A percentile compares a stretch with the other conserved stretches of the same genome.
Evolutionary conservation across 108 stramenopile species (phyloP).

Genomic region (Cyclotella cryptica): DNA sequence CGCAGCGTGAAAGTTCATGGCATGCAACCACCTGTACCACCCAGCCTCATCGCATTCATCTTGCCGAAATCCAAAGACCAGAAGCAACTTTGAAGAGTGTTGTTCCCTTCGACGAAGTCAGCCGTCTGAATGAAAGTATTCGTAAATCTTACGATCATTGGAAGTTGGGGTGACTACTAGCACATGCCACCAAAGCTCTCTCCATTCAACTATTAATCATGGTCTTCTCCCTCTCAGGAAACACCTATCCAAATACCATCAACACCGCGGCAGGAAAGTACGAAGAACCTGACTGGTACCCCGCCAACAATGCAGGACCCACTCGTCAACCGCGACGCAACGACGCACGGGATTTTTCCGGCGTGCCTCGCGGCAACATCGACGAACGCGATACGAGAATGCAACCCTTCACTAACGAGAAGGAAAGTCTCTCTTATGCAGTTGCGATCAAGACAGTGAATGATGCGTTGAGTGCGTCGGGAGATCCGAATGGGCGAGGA

Average conservation of each 20-base stretch:
- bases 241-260: not conserved
- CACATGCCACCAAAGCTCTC: no score
- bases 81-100: no score
- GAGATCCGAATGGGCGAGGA: slow-evolving; percentile 6
- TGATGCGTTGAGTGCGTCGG: slow-evolving; percentile 12
- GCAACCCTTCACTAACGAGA: not conserved
- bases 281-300: not conserved
- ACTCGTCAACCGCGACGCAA: not conserved
- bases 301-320: not conserved
- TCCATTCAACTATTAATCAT: no score
- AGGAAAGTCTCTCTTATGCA: slow-evolving; percentile 18
- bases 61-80: no score
- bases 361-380: not conserved
- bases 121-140: no score
- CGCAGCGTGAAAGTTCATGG: no score
- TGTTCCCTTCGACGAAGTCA: no score
- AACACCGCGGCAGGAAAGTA: not conserved
- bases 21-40: no score
- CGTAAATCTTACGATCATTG: no score
- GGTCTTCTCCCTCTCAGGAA: not conserved
- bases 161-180: no score
- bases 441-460: slow-evolving; percentile 40
- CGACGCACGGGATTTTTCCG: not conserved
- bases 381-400: slow-evolving; percentile 3
- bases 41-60: no score